These are phyloP conservation scores for Pneumocystis murina DNA, from an alignment of 1,139 yeast genomes.

Conservation along the genomic window DNA sequence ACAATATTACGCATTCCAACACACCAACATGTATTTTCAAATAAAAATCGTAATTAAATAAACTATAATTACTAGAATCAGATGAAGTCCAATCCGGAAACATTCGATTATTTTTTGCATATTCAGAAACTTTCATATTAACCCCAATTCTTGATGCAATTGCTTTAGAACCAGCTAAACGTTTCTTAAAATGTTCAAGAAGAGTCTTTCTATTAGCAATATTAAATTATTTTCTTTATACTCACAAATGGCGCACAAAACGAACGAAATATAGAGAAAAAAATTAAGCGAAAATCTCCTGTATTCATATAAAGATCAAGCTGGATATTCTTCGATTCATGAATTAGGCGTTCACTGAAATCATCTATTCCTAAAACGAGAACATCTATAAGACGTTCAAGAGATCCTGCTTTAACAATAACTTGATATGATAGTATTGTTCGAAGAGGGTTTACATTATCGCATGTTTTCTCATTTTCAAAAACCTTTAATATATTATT, in stretches of 20 bases:
- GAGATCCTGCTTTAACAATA: conserved; percentile 44
- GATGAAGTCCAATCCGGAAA: conserved; percentile 32
- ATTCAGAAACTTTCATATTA: background rate
- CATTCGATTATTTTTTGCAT: conserved; percentile 2
- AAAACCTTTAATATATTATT: background rate
- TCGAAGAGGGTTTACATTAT: conserved; percentile 17
- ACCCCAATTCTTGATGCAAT: conserved; percentile 38
- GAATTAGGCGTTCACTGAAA: conserved; percentile 29
- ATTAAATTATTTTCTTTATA: background rate
- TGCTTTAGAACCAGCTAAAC: conserved; percentile 45
- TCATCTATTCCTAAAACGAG: conserved; percentile 47
- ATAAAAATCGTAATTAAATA: conserved; percentile 35
- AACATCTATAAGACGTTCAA: conserved; percentile 46
- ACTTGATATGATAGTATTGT: conserved; percentile 23
- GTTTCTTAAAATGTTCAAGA: conserved; percentile 34
- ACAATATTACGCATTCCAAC: conserved; percentile 56
- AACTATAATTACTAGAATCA: conserved; percentile 19
- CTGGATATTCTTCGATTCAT: conserved; percentile 4
- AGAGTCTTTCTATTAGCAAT: conserved; percentile 17
- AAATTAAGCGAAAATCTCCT: conserved; percentile 44
- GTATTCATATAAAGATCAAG: conserved; percentile 38
- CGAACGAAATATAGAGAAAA: conserved; percentile 50
- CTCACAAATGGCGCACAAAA: conserved; percentile 38
- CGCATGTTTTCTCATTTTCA: background rate
- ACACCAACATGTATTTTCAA: conserved; percentile 68